Percentiles rank a stretch among this genome's conserved stretches.
Conservation (phyloP, 2,329 filamentous ascomycete species). For the Scortechinia acanthostroma region DNA sequence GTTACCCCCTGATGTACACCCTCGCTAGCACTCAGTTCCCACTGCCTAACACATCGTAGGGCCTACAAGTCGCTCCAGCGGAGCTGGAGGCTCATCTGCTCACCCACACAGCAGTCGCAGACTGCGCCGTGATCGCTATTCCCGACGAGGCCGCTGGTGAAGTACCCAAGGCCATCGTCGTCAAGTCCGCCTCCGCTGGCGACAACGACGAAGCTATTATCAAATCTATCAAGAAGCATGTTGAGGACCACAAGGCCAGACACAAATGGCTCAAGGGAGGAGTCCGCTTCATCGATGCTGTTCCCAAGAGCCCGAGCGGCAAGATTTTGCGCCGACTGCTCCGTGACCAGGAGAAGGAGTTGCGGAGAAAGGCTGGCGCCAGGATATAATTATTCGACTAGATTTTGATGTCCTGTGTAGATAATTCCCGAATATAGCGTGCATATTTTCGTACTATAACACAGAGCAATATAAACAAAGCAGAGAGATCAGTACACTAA, state of each 20-base stretch:
- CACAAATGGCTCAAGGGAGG: conserved; percentile 43
- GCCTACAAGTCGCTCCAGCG: conserved; percentile 65
- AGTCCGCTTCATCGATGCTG: conserved; percentile 40
- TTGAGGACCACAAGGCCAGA: conserved; percentile 38
- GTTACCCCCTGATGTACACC: too few relatives aligned
- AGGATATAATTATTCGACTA: neutral
- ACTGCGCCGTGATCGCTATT: conserved; percentile 63
- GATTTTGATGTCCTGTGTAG: neutral
- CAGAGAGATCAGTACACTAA: neutral
- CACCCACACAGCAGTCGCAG: conserved; percentile 55
- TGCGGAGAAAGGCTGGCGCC: neutral
- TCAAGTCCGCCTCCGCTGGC: conserved; percentile 28
- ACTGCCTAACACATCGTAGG: conserved; percentile 24
- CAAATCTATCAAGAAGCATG: conserved; percentile 32
- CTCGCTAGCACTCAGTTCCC: neutral
- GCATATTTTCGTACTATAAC: too few relatives aligned
- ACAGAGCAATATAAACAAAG: neutral
- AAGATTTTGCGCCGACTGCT: conserved; percentile 28
- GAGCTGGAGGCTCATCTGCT: conserved; percentile 66
- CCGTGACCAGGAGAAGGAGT: conserved; percentile 1
- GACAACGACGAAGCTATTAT: conserved; percentile 29
- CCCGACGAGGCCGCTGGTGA: conserved; percentile 43
- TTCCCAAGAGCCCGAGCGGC: conserved; percentile 53
- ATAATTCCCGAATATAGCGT: too few relatives aligned
- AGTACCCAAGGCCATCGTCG: conserved; percentile 46